phyloP scores from a whole-genome alignment of 257 asterid species.

The Sherardia arvensis region DNA sequence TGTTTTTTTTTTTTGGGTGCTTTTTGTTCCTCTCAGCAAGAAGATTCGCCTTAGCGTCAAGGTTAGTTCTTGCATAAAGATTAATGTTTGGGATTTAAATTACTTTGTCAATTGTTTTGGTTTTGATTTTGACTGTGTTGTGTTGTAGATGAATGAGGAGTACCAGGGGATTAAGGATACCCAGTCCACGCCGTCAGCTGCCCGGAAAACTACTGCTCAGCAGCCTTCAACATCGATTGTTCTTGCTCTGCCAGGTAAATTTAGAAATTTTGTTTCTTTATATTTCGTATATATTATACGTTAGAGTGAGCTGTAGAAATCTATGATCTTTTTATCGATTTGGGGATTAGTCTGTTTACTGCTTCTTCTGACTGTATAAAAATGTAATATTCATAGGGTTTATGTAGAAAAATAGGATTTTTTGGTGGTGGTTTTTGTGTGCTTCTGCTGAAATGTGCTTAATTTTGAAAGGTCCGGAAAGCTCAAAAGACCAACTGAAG shows the following conservation, averaged over 20 bases:
- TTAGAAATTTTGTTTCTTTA: not conserved
- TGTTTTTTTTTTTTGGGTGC: no score
- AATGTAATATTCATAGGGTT: not conserved
- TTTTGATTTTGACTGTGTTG: not conserved
- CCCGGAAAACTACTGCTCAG: constrained; percentile 28
- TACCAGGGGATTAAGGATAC: constrained; percentile 39
- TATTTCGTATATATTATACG: not conserved
- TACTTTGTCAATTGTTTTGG: not conserved
- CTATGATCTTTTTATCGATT: not conserved
- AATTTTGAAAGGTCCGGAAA: constrained; percentile 65
- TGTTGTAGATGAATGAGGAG: constrained; percentile 54
- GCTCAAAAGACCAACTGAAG: constrained; percentile 36
- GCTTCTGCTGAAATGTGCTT: constrained; percentile 14
- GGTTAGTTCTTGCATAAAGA: constrained; percentile 33
- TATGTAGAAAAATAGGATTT: not conserved
- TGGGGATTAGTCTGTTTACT: no score
- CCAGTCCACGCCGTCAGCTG: constrained; percentile 16
- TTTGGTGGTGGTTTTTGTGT: not conserved
- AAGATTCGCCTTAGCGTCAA: constrained; percentile 72
- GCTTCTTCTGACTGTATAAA: not conserved
- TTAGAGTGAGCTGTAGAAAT: not conserved
- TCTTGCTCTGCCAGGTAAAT: constrained; percentile 79
- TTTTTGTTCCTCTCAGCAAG: constrained; percentile 52
- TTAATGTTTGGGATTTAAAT: not conserved
- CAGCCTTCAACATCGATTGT: constrained; percentile 46